Conservation (phyloP, 495 filamentous ascomycete genomes). For the Margaritispora aquatica region DNA sequence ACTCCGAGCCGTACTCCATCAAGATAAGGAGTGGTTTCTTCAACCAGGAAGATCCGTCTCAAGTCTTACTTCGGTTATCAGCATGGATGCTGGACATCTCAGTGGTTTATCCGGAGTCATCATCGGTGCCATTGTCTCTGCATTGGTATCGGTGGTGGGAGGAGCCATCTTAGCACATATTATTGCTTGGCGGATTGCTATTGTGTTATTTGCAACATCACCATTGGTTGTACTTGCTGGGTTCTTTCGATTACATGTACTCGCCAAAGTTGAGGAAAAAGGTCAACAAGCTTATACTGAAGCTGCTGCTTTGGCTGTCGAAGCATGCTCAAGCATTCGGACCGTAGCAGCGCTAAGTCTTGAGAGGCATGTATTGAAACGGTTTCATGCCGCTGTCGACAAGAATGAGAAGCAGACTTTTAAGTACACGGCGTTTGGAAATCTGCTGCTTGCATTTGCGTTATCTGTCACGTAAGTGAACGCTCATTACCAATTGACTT, state of each 20-base stretch:
- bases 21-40: slow-evolving; percentile 45
- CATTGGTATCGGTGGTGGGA: slow-evolving; percentile 32
- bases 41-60: slow-evolving; percentile 40
- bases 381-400: slow-evolving; percentile 38
- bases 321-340: slow-evolving; percentile 49
- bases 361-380: no score
- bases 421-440: slow-evolving; percentile 31
- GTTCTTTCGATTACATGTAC: slow-evolving; percentile 41
- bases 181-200: slow-evolving; percentile 58
- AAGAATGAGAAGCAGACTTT: no score
- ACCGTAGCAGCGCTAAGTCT: slow-evolving; percentile 48
- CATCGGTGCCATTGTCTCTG: slow-evolving; percentile 25
- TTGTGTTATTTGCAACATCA: slow-evolving; percentile 47
- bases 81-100: slow-evolving; percentile 40
- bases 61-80: slow-evolving; percentile 41
- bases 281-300: slow-evolving; percentile 46
- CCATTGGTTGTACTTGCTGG: slow-evolving; percentile 49
- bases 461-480: slow-evolving; percentile 27
- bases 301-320: slow-evolving; percentile 45
- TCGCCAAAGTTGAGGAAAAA: slow-evolving; percentile 51
- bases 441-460: slow-evolving; percentile 49
- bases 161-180: slow-evolving; percentile 50
- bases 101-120: slow-evolving; percentile 33
- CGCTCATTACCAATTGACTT: neutral
- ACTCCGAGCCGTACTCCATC: slow-evolving; percentile 42